These are phyloP conservation scores for Agrostemma githago DNA, from an alignment of 148 eudicot genomes.

Conservation along the genomic window DNA sequence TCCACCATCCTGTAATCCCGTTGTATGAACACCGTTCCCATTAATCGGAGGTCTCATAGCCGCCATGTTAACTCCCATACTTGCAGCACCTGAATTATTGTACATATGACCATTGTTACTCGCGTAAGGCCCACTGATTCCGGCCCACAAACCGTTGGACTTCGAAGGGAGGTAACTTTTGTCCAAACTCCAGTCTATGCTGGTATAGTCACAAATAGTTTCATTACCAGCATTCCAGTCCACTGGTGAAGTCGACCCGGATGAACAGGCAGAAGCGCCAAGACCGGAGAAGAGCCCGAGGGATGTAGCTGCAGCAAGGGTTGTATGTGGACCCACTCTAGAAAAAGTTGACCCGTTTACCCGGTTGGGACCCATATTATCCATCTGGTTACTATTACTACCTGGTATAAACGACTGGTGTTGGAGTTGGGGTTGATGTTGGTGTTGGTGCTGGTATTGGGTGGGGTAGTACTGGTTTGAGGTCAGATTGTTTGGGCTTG, in stretches of 20 bases:
- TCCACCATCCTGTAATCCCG: constrained; percentile 57
- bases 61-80: constrained; percentile 32
- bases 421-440: constrained; percentile 42
- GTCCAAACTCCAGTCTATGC: constrained; percentile 91
- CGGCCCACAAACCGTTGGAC: constrained; percentile 51
- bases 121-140: constrained; percentile 29
- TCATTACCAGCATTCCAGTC: constrained; percentile 84
- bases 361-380: constrained; percentile 33
- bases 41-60: constrained; percentile 47
- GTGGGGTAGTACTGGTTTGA: constrained; percentile 51
- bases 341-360: constrained; percentile 36
- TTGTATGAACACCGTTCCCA: constrained; percentile 39
- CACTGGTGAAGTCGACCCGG: constrained; percentile 72
- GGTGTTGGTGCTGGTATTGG: constrained; percentile 49
- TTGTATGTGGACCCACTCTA: constrained; percentile 43
- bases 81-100: constrained; percentile 42
- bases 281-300: constrained; percentile 86
- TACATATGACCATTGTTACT: constrained; percentile 31
- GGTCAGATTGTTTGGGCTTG: constrained; percentile 36
- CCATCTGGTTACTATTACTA: constrained; percentile 41
- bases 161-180: constrained; percentile 28
- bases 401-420: constrained; percentile 36
- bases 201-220: constrained; percentile 65
- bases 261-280: constrained; percentile 57
- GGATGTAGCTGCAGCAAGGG: constrained; percentile 76